A percentile compares a stretch with the other conserved stretches of the same genome.
Conservation (phyloP, 306 rosid genomes). For the Lathyrus sativus region DNA sequence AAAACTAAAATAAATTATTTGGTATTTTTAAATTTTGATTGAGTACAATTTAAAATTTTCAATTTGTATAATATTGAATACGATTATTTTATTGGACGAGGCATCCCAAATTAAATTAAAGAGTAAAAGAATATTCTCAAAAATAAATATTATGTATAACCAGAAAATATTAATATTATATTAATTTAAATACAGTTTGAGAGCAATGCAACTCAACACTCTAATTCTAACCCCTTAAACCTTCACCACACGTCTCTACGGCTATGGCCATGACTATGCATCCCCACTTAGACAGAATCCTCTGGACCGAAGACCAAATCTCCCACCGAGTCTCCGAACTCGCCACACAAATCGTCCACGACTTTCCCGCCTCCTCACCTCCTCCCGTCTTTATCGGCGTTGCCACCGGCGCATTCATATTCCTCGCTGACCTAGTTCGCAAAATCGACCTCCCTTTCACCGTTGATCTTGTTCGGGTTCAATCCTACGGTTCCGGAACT, state of each 20-base stretch:
- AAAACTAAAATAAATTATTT: too few relatives aligned
- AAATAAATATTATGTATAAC: too few relatives aligned
- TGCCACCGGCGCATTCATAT: conserved; percentile 81
- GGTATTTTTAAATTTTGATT: too few relatives aligned
- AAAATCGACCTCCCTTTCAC: conserved; percentile 58
- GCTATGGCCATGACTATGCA: conserved; percentile 29
- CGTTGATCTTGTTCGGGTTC: conserved; percentile 68
- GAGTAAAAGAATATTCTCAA: too few relatives aligned
- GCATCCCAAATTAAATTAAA: too few relatives aligned
- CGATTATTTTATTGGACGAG: too few relatives aligned
- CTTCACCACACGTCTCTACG: neutral
- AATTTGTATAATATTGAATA: too few relatives aligned
- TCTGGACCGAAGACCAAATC: conserved; percentile 72
- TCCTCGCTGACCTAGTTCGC: conserved; percentile 84
- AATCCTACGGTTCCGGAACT: conserved; percentile 78
- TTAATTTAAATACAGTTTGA: neutral
- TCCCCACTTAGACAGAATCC: conserved; percentile 60
- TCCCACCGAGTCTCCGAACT: conserved; percentile 64
- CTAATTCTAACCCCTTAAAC: neutral
- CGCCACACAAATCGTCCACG: conserved; percentile 59
- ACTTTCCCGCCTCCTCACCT: conserved; percentile 38
- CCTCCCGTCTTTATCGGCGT: conserved; percentile 74
- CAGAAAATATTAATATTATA: too few relatives aligned
- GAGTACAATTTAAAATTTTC: too few relatives aligned
- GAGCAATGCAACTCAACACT: neutral